Base-by-base conservation (phyloP, 495 filamentous ascomycete genomes). In the Daldinia grandis region DNA sequence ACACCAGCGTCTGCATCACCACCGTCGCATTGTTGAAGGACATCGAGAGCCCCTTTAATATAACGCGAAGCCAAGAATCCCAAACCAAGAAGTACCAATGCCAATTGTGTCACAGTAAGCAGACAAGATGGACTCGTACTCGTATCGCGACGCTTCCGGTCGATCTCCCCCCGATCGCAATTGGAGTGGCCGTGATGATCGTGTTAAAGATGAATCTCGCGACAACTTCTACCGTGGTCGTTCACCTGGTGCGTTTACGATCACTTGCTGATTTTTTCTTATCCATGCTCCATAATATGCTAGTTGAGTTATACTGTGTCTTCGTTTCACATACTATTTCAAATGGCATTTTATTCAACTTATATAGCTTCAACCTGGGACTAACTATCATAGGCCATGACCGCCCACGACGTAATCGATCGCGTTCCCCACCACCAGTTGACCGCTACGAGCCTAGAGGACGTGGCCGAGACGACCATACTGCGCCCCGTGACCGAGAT, bases 361-460 rank as follows among this genome's bases (percentile, higher is more conserved):
- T 21, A 19, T 47, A 47, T 24, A 21, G 42, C 42, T 47, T 47
- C 9, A 24, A 12, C 3, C 5, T 21, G 5, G 19, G 56, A 71
- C 73, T 77, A 57, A 77, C 65, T 59, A 49, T 56, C 25, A 50
- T 64, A 83, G 78, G 74, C 44, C 73, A 76, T 61, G 82, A 86
- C 25, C 80, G 83, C 64, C 76, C 68, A 53, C 74, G 72, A 27
- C 81, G 85, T 5, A 84, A 85, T 49, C 89, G 92, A 56, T 93
- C 91, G 25, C 87, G 92, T 19, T 95, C 92, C 3, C 92, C 92
- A 24, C 74, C 80, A 27, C 81, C 86, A 47, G 89, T 93, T 58
- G 90, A 92, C 76, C 86, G 90, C 14, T 93, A 92, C 63, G 89
- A 92, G 73, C 89, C 91, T 40, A 82, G 87, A 42, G 83, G 81